These are phyloP conservation scores for Torulaspora franciscae DNA, from an alignment of 805 yeast genomes.

Conservation along the genomic window DNA sequence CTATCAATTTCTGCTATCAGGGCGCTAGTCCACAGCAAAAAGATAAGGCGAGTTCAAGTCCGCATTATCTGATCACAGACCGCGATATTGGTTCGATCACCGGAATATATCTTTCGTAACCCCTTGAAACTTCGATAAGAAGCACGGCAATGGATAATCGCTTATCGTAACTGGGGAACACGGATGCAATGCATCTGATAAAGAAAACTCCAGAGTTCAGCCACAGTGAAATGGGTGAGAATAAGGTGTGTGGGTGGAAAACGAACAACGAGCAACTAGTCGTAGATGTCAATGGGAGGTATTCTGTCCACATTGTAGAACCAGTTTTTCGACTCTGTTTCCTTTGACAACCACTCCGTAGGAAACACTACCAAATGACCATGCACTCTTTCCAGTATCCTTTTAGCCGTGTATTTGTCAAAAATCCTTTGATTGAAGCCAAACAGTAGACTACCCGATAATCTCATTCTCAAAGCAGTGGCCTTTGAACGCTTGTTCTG, in stretches of 20 bases:
- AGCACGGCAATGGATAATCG: too few relatives aligned
- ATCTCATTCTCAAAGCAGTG: conserved; percentile 28
- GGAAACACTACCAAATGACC: conserved; percentile 94
- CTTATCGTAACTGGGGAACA: too few relatives aligned
- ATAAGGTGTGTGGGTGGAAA: conserved; percentile 6
- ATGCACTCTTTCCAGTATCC: conserved; percentile 62
- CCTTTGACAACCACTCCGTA: conserved; percentile 80
- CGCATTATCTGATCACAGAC: too few relatives aligned
- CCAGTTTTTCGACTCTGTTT: conserved; percentile 91
- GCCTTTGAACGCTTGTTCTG: conserved; percentile 17
- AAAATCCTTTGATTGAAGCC: conserved; percentile 46
- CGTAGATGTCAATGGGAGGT: conserved; percentile 93
- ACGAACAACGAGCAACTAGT: conserved; percentile 36
- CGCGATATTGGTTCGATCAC: too few relatives aligned
- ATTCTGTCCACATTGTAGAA: conserved; percentile 88
- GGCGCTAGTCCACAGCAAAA: too few relatives aligned
- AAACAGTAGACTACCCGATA: conserved; percentile 30
- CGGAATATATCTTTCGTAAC: too few relatives aligned
- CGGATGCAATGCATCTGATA: too few relatives aligned
- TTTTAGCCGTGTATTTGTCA: conserved; percentile 73
- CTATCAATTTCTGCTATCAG: too few relatives aligned
- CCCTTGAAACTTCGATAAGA: too few relatives aligned
- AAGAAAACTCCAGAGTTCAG: too few relatives aligned
- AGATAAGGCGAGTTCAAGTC: too few relatives aligned
- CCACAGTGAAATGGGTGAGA: neutral